Percentiles rank a stretch among this genome's conserved stretches.
Conservation (phyloP, 73 alveolate genomes). For the Uronychia setigera region DNA sequence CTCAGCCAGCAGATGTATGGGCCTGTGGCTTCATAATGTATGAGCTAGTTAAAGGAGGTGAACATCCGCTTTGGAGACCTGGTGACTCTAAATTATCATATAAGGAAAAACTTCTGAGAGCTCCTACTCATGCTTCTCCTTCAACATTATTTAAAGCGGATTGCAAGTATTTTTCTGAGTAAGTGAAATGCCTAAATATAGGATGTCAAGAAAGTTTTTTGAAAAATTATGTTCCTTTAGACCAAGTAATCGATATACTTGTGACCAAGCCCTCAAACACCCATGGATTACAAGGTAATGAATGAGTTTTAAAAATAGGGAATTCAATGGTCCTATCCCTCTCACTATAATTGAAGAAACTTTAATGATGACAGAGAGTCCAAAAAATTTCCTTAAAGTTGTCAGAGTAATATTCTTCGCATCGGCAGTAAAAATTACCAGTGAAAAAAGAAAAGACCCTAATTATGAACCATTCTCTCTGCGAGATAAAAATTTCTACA, state of each 20-base stretch:
- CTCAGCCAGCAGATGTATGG: slow-evolving; percentile 62
- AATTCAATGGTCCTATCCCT: slow-evolving; percentile 32
- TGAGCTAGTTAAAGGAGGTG: slow-evolving; percentile 48
- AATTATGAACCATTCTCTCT: background rate
- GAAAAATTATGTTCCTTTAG: slow-evolving; percentile 45
- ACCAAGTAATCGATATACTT: slow-evolving; percentile 55
- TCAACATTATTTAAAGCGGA: background rate
- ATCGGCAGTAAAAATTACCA: background rate
- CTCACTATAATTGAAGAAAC: slow-evolving; percentile 32
- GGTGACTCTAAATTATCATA: slow-evolving; percentile 31
- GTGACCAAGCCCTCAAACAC: slow-evolving; percentile 54
- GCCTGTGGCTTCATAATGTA: slow-evolving; percentile 68
- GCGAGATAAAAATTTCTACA: background rate
- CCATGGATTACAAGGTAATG: slow-evolving; percentile 64
- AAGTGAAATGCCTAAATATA: background rate
- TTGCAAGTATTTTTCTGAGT: background rate
- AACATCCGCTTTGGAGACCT: slow-evolving; percentile 52
- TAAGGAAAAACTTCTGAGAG: slow-evolving; percentile 20
- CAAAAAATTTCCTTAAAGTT: background rate
- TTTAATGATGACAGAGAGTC: slow-evolving; percentile 12
- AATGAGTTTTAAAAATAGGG: background rate
- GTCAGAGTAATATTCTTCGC: background rate
- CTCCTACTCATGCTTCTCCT: background rate
- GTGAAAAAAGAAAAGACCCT: background rate
- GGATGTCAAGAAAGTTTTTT: slow-evolving; percentile 9